Evolutionary conservation across 106 monocot genomes (phyloP), one percentile per base, ranked within the genome.

Genomic region (Phalaenopsis equestris): DNA sequence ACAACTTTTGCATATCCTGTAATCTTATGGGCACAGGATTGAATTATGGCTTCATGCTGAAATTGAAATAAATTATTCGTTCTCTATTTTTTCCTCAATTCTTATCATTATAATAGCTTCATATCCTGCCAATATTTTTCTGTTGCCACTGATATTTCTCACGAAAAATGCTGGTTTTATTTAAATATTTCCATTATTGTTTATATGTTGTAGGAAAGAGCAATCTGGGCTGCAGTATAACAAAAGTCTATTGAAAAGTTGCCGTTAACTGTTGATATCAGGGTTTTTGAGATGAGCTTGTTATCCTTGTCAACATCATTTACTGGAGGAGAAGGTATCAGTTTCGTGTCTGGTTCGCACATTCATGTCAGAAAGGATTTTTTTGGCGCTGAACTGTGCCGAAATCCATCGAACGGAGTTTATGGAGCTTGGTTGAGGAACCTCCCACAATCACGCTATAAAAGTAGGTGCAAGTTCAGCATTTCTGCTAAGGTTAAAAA

Each of bases 401-500:
- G 7, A 42, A 76, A 41, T 61, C 76, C 77, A 16, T 79, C 73
- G 16, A 81, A 17, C 24, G 75, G 84, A 72, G 75, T 77, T 15
- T 67, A 55, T 83, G 79, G 84, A 73, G 80, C 47, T 78, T 84
- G 87, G 80, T 81, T 89, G 78, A 92, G 82, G 82, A 79, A 81
- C 39, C 39, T 85, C 41, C 76, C 64, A 57, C 58, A 41, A 67
- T 82, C 67, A 67, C 76, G 81, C 30, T 47, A 18, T 77, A 73
- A 84, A 75, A 78, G 77, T 45, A 56, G 83, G 46, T 76, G 49
- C 72, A 77, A 82, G 38, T 41, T 80, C 4, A 57, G 41, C 72
- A 78, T 89, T 49, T 67, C 30, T 65, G 89, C 90, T 73, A 90
- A 81, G 84, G 83, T 93, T 18, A 93, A 74, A 49, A 90, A 87